A percentile compares a stretch with the other conserved stretches of the same genome.
phyloP scores from a whole-genome alignment of 768 basidiomycete genomes.

The Tricholoma hemisulphureum region DNA sequence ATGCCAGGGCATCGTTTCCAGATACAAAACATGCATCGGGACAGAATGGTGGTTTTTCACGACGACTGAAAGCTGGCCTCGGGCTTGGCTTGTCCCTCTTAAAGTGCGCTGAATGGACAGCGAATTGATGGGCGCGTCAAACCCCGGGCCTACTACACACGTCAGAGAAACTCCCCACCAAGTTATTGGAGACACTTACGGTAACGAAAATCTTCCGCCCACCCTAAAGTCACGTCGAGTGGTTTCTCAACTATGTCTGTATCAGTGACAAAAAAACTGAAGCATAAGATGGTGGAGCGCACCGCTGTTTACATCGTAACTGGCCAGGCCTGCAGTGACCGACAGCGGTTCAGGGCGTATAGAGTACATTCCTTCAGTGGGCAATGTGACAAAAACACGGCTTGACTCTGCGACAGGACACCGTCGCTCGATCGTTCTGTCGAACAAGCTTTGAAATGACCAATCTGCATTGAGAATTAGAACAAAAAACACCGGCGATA shows the following conservation, averaged over 20 bases:
- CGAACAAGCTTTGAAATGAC: slow-evolving; percentile 70
- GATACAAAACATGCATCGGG: slow-evolving; percentile 57
- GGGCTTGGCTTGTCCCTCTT: slow-evolving; percentile 71
- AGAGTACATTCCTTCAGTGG: slow-evolving; percentile 39
- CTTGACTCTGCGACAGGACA: slow-evolving; percentile 75
- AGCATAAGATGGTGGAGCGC: slow-evolving; percentile 12
- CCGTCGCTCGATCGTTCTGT: slow-evolving; percentile 53
- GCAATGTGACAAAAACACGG: slow-evolving; percentile 47
- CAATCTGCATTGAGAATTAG: slow-evolving; percentile 51
- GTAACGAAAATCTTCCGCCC: slow-evolving; percentile 60
- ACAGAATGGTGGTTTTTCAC: slow-evolving; percentile 58
- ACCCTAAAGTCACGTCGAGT: slow-evolving; percentile 57
- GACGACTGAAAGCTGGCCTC: slow-evolving; percentile 66
- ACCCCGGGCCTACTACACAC: slow-evolving; percentile 32
- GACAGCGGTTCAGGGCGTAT: slow-evolving; percentile 53
- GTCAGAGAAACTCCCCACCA: background rate
- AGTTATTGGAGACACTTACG: slow-evolving; percentile 40
- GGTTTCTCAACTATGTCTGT: slow-evolving; percentile 39
- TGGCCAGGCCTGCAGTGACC: slow-evolving; percentile 33
- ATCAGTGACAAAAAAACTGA: slow-evolving; percentile 2
- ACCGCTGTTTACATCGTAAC: slow-evolving; percentile 54
- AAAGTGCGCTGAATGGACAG: slow-evolving; percentile 70
- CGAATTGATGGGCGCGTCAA: slow-evolving; percentile 43
- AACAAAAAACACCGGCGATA: slow-evolving; percentile 2
- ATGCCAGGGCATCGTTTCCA: slow-evolving; percentile 94